Evolutionary conservation across 2,329 filamentous ascomycete species (phyloP).

Genomic region (Phialophora macrospora): DNA sequence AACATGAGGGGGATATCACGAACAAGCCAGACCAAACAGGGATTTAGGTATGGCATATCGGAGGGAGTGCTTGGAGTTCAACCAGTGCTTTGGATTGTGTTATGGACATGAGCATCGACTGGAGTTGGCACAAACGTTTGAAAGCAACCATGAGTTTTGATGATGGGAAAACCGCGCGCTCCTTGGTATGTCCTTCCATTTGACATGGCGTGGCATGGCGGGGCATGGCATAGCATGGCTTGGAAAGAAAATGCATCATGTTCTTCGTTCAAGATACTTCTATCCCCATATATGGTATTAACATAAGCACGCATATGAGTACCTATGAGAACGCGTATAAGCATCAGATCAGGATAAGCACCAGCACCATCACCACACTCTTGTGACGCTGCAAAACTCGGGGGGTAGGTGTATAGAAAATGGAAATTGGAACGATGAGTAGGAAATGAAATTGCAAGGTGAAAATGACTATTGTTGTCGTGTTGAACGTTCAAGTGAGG

Average conservation of each 20-base stretch:
- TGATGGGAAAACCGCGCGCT: neutral
- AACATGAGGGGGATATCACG: slow-evolving; percentile 9
- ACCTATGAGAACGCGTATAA: neutral
- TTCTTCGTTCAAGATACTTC: neutral
- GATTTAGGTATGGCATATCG: neutral
- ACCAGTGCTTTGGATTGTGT: neutral
- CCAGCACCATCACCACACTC: no score
- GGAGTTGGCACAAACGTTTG: neutral
- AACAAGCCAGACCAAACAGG: neutral
- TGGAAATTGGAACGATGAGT: no score
- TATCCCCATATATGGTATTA: neutral
- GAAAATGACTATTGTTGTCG: no score
- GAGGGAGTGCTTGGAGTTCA: neutral
- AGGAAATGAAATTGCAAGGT: no score
- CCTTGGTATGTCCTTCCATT: neutral
- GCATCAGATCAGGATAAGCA: no score
- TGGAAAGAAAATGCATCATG: slow-evolving; percentile 4
- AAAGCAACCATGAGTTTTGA: neutral
- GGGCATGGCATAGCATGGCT: neutral
- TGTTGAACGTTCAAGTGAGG: no score
- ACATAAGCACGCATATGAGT: neutral
- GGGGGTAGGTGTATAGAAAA: no score
- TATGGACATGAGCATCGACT: neutral
- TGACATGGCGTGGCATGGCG: neutral
- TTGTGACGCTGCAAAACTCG: no score